phyloP scores from a whole-genome alignment of 805 yeast genomes.

The Barnettozyma sucrosica region DNA sequence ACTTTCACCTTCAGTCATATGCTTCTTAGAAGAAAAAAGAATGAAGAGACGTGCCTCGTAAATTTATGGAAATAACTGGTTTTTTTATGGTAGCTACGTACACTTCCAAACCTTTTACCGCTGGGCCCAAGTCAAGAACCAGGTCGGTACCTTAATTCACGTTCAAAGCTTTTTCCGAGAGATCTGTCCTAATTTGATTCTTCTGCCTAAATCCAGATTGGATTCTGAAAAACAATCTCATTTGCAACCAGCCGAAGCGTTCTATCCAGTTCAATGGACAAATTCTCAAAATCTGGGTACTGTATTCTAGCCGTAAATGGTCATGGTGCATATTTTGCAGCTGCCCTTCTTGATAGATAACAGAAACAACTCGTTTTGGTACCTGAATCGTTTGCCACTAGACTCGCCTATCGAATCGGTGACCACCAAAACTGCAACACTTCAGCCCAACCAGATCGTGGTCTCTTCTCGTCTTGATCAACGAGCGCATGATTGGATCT shows the following conservation, averaged over 20 bases:
- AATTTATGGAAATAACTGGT: no score
- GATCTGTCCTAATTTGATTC: no score
- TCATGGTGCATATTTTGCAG: background rate
- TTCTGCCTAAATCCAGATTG: no score
- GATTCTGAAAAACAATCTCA: no score
- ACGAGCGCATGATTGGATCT: background rate
- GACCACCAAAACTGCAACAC: background rate
- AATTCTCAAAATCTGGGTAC: background rate
- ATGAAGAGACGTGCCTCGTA: no score
- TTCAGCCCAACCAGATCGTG: background rate
- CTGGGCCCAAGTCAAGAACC: no score
- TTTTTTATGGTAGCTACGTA: no score
- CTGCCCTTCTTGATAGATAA: background rate
- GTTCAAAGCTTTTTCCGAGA: no score
- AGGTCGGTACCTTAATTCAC: no score
- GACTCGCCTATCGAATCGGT: background rate
- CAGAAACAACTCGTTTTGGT: background rate
- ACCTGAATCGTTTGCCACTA: background rate
- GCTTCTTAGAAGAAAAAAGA: no score
- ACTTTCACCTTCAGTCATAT: no score
- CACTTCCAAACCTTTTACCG: no score
- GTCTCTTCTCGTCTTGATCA: conserved; percentile 1
- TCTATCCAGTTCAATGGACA: background rate
- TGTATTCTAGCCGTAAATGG: background rate
- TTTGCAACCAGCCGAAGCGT: background rate